phyloP scores from a whole-genome alignment of 306 rosid genomes.

The Casuarina equisetifolia region DNA sequence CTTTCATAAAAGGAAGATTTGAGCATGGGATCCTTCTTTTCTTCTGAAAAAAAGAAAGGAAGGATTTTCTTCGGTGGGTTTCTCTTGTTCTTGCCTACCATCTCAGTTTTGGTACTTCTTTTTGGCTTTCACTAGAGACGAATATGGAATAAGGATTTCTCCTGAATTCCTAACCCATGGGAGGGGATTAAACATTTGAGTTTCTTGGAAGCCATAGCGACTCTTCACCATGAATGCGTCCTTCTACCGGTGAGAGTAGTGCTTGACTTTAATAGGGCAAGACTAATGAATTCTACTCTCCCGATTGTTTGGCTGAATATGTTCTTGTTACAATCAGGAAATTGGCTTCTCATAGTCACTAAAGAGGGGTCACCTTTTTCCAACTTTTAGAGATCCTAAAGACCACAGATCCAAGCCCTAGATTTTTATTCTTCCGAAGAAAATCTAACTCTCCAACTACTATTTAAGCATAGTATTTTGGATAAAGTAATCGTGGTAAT shows the following conservation, averaged over 20 bases:
- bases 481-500: background rate
- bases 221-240: background rate
- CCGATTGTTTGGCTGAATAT: background rate
- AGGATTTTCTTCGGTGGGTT: too few relatives aligned
- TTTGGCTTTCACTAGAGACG: background rate
- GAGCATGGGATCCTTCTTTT: too few relatives aligned
- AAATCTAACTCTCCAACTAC: background rate
- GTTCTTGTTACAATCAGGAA: background rate
- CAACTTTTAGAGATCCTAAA: background rate
- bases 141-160: background rate
- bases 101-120: too few relatives aligned
- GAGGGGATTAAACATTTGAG: background rate
- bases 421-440: background rate
- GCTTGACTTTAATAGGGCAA: too few relatives aligned
- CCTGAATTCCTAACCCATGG: background rate
- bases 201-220: background rate
- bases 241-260: too few relatives aligned
- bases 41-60: too few relatives aligned
- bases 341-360: constrained; percentile 4
- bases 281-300: too few relatives aligned
- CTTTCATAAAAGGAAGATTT: background rate
- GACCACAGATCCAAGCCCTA: background rate
- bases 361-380: background rate
- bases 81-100: too few relatives aligned
- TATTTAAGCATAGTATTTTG: background rate